These are phyloP conservation scores for Penicillium palitans DNA, from an alignment of 2,329 filamentous ascomycete genomes.

Conservation along the genomic window DNA sequence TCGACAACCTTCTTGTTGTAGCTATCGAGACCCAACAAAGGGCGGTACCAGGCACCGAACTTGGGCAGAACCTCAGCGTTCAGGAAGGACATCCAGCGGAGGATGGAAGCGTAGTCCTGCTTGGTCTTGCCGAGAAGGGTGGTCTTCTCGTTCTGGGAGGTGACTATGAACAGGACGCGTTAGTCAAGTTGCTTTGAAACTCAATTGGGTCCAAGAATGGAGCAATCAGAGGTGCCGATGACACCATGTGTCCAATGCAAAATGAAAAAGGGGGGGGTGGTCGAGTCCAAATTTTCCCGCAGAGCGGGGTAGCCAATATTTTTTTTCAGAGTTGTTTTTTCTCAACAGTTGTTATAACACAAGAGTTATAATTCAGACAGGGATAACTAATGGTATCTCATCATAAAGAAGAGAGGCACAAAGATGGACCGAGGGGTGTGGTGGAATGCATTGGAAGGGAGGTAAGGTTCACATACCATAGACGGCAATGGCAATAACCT, in stretches of 20 bases:
- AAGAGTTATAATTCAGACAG: constrained; percentile 93
- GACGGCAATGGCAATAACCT: constrained; percentile 93
- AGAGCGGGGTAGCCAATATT: constrained; percentile 54
- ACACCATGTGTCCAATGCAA: constrained; percentile 16
- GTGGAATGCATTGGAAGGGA: constrained; percentile 6
- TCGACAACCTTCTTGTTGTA: constrained; percentile 99
- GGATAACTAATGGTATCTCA: constrained; percentile 96
- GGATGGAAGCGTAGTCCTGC: constrained; percentile 98
- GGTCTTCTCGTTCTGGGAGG: constrained; percentile 99
- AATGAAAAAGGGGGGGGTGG: constrained; percentile 18
- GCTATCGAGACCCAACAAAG: constrained; percentile 73
- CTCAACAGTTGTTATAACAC: constrained; percentile 73
- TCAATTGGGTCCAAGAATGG: constrained; percentile 9
- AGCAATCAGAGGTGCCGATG: constrained; percentile 18
- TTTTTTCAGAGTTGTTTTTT: constrained; percentile 66
- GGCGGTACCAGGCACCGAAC: constrained; percentile 79
- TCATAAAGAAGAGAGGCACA: constrained; percentile 49
- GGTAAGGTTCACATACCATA: constrained; percentile 72
- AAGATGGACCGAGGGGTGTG: constrained; percentile 1
- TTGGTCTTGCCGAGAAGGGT: constrained; percentile 99
- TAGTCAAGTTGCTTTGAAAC: constrained; percentile 23
- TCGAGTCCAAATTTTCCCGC: constrained; percentile 20
- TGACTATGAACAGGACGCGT: constrained; percentile 60
- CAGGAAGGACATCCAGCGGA: constrained; percentile 97
- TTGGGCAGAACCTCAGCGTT: constrained; percentile 79